These are phyloP conservation scores for Quercus wislizeni DNA, from an alignment of 306 rosid genomes.

Conservation along the genomic window DNA sequence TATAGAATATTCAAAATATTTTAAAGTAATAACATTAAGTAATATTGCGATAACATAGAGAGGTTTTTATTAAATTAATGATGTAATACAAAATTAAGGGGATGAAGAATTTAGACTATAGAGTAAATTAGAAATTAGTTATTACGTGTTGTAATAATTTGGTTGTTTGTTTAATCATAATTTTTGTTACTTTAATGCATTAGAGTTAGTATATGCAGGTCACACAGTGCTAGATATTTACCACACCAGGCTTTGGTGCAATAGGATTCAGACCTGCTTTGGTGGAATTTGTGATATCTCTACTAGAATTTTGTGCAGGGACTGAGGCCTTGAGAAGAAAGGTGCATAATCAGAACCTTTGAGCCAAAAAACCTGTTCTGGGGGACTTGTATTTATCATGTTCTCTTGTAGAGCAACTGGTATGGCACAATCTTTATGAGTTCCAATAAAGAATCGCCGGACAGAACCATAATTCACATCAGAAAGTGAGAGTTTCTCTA, in stretches of 20 bases:
- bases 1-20: too few species aligned
- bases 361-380: slow-evolving; percentile 65
- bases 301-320: slow-evolving; percentile 76
- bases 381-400: slow-evolving; percentile 70
- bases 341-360: slow-evolving; percentile 96
- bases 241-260: neutral
- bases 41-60: too few species aligned
- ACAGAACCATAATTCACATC: slow-evolving; percentile 67
- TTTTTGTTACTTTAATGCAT: too few species aligned
- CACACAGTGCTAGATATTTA: neutral
- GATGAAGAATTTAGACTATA: too few species aligned
- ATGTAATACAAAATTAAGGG: too few species aligned
- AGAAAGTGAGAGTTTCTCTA: slow-evolving; percentile 78
- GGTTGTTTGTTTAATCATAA: too few species aligned
- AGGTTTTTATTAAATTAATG: too few species aligned
- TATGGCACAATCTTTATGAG: slow-evolving; percentile 84
- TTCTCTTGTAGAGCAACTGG: slow-evolving; percentile 62
- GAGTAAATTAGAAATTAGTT: too few species aligned
- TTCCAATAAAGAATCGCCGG: slow-evolving; percentile 67
- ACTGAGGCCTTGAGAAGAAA: slow-evolving; percentile 96
- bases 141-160: too few species aligned
- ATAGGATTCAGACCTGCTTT: neutral
- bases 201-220: too few species aligned
- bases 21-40: too few species aligned
- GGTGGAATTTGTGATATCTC: slow-evolving; percentile 66